Conservation (phyloP, 176 grass and related monocot species). For the Carex kokanica region DNA sequence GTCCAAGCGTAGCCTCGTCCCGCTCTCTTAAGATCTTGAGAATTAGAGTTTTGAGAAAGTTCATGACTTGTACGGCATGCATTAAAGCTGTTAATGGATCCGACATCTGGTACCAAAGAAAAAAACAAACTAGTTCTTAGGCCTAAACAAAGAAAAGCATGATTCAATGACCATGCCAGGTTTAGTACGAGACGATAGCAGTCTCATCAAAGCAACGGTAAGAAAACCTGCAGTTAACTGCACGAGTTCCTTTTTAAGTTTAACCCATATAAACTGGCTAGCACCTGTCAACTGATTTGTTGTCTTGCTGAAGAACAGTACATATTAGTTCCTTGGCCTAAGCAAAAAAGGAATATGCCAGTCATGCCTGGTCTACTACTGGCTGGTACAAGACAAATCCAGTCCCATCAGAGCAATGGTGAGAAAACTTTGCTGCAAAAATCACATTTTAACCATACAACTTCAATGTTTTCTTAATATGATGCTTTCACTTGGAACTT, state of each 20-base stretch:
- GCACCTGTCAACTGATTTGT: background rate
- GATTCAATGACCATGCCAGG: background rate
- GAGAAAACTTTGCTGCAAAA: background rate
- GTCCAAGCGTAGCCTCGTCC: slow-evolving; percentile 44
- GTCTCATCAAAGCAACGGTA: background rate
- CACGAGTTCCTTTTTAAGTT: background rate
- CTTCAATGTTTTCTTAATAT: background rate
- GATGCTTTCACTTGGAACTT: no score
- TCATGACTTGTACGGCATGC: slow-evolving; percentile 99
- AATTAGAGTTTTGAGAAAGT: slow-evolving; percentile 88
- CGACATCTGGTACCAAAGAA: slow-evolving; percentile 74
- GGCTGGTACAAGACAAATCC: background rate
- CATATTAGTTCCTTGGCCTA: background rate
- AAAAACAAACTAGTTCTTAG: background rate
- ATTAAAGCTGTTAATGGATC: slow-evolving; percentile 95
- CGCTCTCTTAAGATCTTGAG: slow-evolving; percentile 71
- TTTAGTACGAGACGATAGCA: background rate
- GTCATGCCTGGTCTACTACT: background rate
- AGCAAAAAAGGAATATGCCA: slow-evolving; percentile 4
- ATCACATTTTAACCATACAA: background rate
- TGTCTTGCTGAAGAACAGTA: slow-evolving; percentile 2
- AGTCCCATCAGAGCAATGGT: background rate
- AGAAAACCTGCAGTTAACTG: background rate
- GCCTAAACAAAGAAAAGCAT: background rate
- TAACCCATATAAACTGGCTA: background rate